Base-by-base conservation (phyloP, 2,329 filamentous ascomycete species). In the Alternaria ventricosa region DNA sequence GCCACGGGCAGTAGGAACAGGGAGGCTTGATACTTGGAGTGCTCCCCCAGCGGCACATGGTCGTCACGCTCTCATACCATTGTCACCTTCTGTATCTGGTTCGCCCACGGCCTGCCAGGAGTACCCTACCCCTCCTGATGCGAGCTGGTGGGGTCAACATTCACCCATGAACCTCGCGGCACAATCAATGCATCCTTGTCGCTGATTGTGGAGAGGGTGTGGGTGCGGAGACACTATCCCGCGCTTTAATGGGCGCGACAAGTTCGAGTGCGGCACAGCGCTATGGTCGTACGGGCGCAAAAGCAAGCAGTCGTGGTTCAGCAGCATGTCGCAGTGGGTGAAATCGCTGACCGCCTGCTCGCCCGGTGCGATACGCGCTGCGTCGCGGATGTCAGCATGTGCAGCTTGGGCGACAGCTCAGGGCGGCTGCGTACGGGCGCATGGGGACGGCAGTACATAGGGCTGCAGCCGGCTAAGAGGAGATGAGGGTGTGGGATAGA, bases 11-110 rank as follows among this genome's bases (percentile, higher is more conserved):
- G 20, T 23, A 33, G 41, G 33, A 44, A 46, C 46, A 51, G 46
- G 54, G 45, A 63, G 57, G 58, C 58, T 57, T 50, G 57, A 57
- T 43, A 43, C 20, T 53, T 56, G 54, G 49, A 47, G 36, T 54
- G 51, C 27, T 53, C 51, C 56, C 65, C 69, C 69, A 71, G 67
- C 68, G 65, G 67, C 44, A 60, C 58, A 47, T 44, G 18, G 11
- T 23, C 47, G 64, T 60, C 49, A 57, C 65, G 59, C 46, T 60
- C 55, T 61, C 63, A 65, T 68, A 63, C 44, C 47, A 64, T 62
- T 73, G 72, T 70, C 70, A 76, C 75, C 75, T 76, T 78, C 74
- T 76, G 43, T 25, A 66, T 75, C 50, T 62, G 69, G 65, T 59
- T 63, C 58, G 55, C 41, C 55, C 49, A 63, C 46, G 56, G 64